Conservation (phyloP, 2,329 filamentous ascomycete genomes). For the Neofusicoccum sp. region DNA sequence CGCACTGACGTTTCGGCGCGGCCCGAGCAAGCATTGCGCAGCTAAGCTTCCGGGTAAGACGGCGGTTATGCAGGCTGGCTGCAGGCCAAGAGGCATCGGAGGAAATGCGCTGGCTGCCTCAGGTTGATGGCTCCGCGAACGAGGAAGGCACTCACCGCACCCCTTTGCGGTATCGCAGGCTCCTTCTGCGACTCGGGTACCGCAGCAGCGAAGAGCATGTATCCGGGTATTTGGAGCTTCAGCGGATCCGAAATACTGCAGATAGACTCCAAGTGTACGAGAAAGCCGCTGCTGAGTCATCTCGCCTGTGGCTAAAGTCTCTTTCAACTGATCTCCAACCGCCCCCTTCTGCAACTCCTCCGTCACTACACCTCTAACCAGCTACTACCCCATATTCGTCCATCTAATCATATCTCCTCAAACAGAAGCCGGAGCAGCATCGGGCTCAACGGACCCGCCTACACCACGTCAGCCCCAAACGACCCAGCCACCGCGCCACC, state of each 20-base stretch:
- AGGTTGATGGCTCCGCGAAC: too few species aligned
- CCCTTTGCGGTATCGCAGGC: too few species aligned
- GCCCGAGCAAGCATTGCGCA: not conserved
- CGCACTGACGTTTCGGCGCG: not conserved
- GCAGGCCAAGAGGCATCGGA: not conserved
- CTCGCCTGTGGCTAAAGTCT: too few species aligned
- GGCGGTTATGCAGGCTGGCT: not conserved
- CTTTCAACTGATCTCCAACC: not conserved
- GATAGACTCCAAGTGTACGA: too few species aligned
- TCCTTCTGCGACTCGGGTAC: too few species aligned
- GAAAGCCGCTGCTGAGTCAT: too few species aligned
- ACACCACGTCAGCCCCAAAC: not conserved
- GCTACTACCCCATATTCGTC: not conserved
- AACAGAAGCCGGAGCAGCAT: constrained; percentile 7
- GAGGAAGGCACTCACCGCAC: too few species aligned
- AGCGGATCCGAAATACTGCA: too few species aligned
- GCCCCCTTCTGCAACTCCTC: not conserved
- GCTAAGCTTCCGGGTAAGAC: not conserved
- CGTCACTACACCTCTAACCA: not conserved
- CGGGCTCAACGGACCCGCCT: constrained; percentile 12
- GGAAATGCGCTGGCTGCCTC: not conserved
- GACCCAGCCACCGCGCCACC: not conserved
- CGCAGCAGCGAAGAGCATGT: too few species aligned
- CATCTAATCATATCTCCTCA: not conserved
- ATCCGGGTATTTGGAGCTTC: too few species aligned